A percentile compares a stretch with the other conserved stretches of the same genome.
These are phyloP conservation scores for Nicotiana paniculata DNA, from an alignment of 257 asterid genomes.

Conservation along the genomic window DNA sequence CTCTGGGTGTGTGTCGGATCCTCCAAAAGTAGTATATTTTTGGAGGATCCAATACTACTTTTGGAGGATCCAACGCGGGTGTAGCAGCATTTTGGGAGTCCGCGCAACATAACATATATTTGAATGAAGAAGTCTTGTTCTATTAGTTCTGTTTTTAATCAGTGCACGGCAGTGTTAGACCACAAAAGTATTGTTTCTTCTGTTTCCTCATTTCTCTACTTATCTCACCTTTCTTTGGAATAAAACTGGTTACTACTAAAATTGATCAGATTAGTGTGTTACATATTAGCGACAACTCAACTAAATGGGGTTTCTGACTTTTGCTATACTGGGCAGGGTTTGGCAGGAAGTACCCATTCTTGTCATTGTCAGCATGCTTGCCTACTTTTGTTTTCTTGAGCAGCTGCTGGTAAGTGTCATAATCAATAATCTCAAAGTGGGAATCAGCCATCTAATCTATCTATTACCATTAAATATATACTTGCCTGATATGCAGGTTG, in stretches of 20 bases:
- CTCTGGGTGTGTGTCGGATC: no score
- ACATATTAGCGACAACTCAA: background rate
- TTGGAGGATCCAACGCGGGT: no score
- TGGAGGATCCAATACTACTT: no score
- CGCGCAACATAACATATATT: background rate
- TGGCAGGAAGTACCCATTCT: slow-evolving; percentile 92
- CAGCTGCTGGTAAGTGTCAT: slow-evolving; percentile 61
- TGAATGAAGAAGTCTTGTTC: background rate
- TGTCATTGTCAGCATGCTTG: slow-evolving; percentile 77
- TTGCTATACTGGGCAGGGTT: slow-evolving; percentile 35
- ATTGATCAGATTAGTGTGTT: no score
- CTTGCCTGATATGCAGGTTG: slow-evolving; percentile 36
- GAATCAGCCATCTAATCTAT: background rate
- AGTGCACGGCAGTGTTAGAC: background rate
- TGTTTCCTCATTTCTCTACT: background rate
- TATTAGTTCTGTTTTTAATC: background rate
- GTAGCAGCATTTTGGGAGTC: no score
- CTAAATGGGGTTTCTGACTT: background rate
- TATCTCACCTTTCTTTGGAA: background rate
- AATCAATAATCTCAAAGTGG: background rate
- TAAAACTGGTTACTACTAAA: background rate
- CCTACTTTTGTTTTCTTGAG: slow-evolving; percentile 88
- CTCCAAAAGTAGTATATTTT: no score
- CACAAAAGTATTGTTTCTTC: background rate
- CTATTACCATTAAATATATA: background rate